phyloP scores from a whole-genome alignment of 73 alveolate species.

The Paramecium biaurelia region DNA sequence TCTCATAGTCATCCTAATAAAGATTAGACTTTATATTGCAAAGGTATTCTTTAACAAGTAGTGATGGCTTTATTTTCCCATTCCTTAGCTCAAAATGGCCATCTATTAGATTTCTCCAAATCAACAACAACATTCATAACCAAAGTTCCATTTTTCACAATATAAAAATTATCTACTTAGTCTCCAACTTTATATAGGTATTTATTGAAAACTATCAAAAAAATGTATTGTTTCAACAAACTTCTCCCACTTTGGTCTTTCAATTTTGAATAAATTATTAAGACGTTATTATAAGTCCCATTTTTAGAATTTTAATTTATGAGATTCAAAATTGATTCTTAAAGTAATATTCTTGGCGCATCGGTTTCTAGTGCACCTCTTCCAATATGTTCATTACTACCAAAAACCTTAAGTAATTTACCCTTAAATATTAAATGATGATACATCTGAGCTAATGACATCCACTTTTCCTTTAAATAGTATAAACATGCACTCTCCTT shows the following conservation, averaged over 20 bases:
- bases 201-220: slow-evolving; percentile 48
- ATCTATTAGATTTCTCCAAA: slow-evolving; percentile 44
- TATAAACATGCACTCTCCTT: slow-evolving; percentile 60
- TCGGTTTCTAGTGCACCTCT: background rate
- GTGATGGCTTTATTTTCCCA: background rate
- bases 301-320: slow-evolving; percentile 7
- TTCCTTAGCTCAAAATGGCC: slow-evolving; percentile 48
- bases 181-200: slow-evolving; percentile 51
- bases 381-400: slow-evolving; percentile 54
- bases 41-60: slow-evolving; percentile 4
- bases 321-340: too few relatives aligned
- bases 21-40: too few relatives aligned
- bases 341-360: too few relatives aligned
- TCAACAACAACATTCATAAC: slow-evolving; percentile 47
- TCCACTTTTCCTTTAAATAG: slow-evolving; percentile 52
- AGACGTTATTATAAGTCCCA: slow-evolving; percentile 51
- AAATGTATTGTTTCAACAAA: slow-evolving; percentile 6
- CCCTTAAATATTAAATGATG: background rate
- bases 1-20: too few relatives aligned
- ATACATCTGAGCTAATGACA: background rate
- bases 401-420: background rate
- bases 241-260: slow-evolving; percentile 28
- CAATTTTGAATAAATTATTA: background rate
- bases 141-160: slow-evolving; percentile 42
- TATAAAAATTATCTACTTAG: slow-evolving; percentile 42